Evolutionary conservation across 768 basidiomycete species (phyloP), one percentile per base, ranked within the genome.

Genomic region (Hydnomerulius pinastri): DNA sequence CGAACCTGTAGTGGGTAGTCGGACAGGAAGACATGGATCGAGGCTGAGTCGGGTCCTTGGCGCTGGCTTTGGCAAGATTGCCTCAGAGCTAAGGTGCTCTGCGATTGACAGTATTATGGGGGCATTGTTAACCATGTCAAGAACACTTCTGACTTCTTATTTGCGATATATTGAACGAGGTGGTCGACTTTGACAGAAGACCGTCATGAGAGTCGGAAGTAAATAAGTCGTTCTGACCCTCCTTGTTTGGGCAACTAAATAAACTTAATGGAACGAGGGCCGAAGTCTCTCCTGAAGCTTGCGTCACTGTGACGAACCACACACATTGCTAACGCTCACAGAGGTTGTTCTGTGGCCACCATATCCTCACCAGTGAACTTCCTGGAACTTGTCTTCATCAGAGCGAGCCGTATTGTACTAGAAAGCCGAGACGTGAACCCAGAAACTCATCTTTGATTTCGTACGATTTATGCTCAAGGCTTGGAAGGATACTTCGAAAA

Each of bases 1-100:
- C 79, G 43, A 57, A 86, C 86, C 78, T 53, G 71, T 76, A 7
- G 84, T 78, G 12, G 89, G 89, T 38, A 90, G 76, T n/a, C 87
- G 77, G 44, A 77, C 79, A 27, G 82, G 86, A 28, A 90, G 73
- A 64, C 85, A 86, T 49, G 79, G 79, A 9, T 79, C 72, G 3
- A 81, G 76, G 8, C 56, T 56, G 2, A 81, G 56, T 36, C 76
- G 76, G 51, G 62, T 69, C 50, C 80, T 75, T 44, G 69, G 46
- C 20, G 38, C 32, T 11, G 70, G 69, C 27, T 56, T 55, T 8
- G 49, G 46, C 33, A 57, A 43, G 15, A 36, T 38, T 25, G 53
- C 36, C 8, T 63, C 61, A 21, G 57, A 50, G 29, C 55, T 39
- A 21, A 70, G 50, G 17, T 59, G 59, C 40, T 65, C 62, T 27